Percentiles rank a stretch among this genome's conserved stretches.
These are phyloP conservation scores for Pyrenochaeta sp. DNA, from an alignment of 2,329 filamentous ascomycete genomes.

Conservation along the genomic window DNA sequence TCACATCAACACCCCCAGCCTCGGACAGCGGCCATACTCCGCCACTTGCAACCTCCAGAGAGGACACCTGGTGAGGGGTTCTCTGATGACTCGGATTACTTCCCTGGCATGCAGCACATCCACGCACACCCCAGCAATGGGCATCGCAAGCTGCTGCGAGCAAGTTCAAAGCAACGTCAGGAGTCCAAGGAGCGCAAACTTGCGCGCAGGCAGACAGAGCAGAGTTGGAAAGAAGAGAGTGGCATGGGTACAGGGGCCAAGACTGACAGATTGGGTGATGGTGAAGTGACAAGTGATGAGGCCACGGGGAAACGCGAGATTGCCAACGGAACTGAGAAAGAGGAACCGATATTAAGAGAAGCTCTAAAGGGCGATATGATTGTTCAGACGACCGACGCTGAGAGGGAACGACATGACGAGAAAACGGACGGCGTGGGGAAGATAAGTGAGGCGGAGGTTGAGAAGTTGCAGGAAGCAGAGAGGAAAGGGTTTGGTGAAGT, in stretches of 20 bases:
- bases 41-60: conserved; percentile 44
- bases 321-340: not conserved
- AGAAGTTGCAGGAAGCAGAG: conserved; percentile 37
- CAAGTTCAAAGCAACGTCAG: conserved; percentile 40
- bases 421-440: conserved; percentile 22
- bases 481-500: conserved; percentile 39
- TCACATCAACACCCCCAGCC: conserved; percentile 31
- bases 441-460: conserved; percentile 29
- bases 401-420: conserved; percentile 22
- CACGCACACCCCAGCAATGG: conserved; percentile 22
- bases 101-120: conserved; percentile 47
- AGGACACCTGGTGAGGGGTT: conserved; percentile 47
- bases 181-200: conserved; percentile 47
- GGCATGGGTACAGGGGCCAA: conserved; percentile 56
- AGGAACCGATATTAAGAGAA: conserved; percentile 37
- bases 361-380: conserved; percentile 44
- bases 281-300: conserved; percentile 35
- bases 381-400: conserved; percentile 34
- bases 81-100: conserved; percentile 55
- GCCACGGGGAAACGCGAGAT: conserved; percentile 2
- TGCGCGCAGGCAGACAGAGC: conserved; percentile 42
- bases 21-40: conserved; percentile 39
- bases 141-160: conserved; percentile 34
- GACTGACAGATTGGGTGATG: conserved; percentile 58
- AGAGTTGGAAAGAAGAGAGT: conserved; percentile 56